phyloP scores from a whole-genome alignment of 257 asterid genomes.

The Hygrophila difformis region DNA sequence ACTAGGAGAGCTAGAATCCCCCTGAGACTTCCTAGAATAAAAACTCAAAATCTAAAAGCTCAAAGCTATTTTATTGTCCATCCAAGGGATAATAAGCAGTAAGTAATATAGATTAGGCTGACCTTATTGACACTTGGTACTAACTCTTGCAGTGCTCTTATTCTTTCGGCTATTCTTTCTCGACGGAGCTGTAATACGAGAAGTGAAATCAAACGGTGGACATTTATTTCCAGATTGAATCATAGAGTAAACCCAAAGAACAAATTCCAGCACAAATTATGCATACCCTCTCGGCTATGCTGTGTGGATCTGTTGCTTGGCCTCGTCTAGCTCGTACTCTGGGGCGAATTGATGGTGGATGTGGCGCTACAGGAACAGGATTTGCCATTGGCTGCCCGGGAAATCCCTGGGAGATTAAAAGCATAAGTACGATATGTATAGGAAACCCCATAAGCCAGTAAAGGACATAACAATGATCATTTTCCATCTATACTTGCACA shows the following conservation, averaged over 20 bases:
- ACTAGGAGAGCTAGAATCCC: slow-evolving; percentile 11
- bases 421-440: slow-evolving; percentile 4
- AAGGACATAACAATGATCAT: background rate
- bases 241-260: background rate
- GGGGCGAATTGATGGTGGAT: slow-evolving; percentile 75
- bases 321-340: slow-evolving; percentile 96
- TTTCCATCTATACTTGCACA: background rate
- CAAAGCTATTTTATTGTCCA: background rate
- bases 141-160: slow-evolving; percentile 90
- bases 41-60: slow-evolving; percentile 1
- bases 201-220: slow-evolving; percentile 4
- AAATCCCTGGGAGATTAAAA: slow-evolving; percentile 43
- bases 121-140: slow-evolving; percentile 99
- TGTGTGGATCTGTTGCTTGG: slow-evolving; percentile 99
- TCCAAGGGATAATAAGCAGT: background rate
- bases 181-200: slow-evolving; percentile 57
- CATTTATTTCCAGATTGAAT: background rate
- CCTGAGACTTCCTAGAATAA: background rate
- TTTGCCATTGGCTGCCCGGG: slow-evolving; percentile 66
- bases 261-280: background rate
- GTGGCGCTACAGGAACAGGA: slow-evolving; percentile 49
- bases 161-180: slow-evolving; percentile 92
- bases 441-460: background rate
- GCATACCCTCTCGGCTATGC: slow-evolving; percentile 97
- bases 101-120: slow-evolving; percentile 9